phyloP scores from a whole-genome alignment of 257 asterid genomes.

The Fraxinus anomala region DNA sequence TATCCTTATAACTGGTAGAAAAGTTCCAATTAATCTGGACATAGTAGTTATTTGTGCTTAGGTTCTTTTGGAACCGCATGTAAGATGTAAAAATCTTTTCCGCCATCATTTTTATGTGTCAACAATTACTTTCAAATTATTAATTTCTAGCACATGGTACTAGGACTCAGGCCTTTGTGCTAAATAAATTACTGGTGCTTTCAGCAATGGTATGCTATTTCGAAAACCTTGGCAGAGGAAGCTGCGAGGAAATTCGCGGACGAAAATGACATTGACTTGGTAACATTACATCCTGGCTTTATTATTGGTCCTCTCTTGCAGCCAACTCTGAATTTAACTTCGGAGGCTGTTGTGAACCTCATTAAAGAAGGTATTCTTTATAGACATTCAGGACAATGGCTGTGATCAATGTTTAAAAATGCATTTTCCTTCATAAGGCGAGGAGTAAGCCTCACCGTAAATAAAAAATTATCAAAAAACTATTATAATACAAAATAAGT shows the following conservation, averaged over 20 bases:
- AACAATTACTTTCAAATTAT: neutral
- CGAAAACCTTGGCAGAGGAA: conserved; percentile 56
- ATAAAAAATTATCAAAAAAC: too few species aligned
- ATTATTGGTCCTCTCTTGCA: conserved; percentile 57
- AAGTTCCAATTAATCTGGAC: too few species aligned
- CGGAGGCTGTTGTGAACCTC: conserved; percentile 24
- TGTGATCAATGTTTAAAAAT: neutral
- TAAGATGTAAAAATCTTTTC: too few species aligned
- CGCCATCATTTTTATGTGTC: too few species aligned
- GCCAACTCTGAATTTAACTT: conserved; percentile 45
- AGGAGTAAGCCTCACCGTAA: too few species aligned
- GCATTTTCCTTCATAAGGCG: too few species aligned
- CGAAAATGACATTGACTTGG: conserved; percentile 48
- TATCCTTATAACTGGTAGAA: neutral
- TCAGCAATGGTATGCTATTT: conserved; percentile 41
- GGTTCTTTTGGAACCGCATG: too few species aligned
- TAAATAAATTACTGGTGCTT: neutral
- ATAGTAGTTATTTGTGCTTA: too few species aligned
- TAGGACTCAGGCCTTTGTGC: neutral
- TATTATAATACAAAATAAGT: too few species aligned
- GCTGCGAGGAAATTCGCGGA: conserved; percentile 45
- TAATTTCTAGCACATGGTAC: too few species aligned
- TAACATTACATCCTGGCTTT: conserved; percentile 48
- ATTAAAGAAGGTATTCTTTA: conserved; percentile 33
- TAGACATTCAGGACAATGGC: neutral